These are phyloP conservation scores for Apophysomyces ossiformis DNA, from an alignment of 371 early-diverging fungal genomes.

Conservation along the genomic window DNA sequence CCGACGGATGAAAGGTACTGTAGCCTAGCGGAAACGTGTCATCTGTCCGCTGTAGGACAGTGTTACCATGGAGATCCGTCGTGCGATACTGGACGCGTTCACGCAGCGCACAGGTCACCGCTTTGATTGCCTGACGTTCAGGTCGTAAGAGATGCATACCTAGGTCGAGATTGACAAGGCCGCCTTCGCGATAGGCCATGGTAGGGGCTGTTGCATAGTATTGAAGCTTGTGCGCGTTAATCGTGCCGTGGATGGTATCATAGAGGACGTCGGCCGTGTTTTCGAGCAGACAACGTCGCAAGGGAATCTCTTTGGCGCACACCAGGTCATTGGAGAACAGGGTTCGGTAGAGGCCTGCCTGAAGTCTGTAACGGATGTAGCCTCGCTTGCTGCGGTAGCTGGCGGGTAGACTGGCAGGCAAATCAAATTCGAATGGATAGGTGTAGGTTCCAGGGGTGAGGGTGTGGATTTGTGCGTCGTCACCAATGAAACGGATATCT, in stretches of 20 bases:
- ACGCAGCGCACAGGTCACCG: conserved; percentile 48
- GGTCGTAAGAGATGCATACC: conserved; percentile 39
- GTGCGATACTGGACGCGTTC: conserved; percentile 51
- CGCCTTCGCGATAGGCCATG: conserved; percentile 53
- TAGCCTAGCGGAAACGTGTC: conserved; percentile 33
- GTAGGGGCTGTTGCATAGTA: conserved; percentile 49
- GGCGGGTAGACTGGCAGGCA: conserved; percentile 50
- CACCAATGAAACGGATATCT: conserved; percentile 38
- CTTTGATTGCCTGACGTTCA: conserved; percentile 35
- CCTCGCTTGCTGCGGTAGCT: conserved; percentile 52
- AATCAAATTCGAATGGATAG: conserved; percentile 45
- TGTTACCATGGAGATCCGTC: conserved; percentile 19
- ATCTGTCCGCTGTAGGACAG: conserved; percentile 19
- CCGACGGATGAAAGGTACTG: conserved; percentile 32
- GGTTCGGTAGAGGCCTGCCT: conserved; percentile 41
- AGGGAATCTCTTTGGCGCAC: conserved; percentile 33
- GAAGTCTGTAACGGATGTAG: conserved; percentile 46
- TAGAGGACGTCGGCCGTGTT: conserved; percentile 30
- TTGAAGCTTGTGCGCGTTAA: conserved; percentile 32
- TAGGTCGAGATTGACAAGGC: conserved; percentile 43
- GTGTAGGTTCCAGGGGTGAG: conserved; percentile 40
- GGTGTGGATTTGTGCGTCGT: conserved; percentile 35
- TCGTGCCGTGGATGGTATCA: conserved; percentile 39
- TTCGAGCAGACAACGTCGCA: conserved; percentile 45
- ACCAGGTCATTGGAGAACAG: conserved; percentile 45